Percentiles rank a stretch among this genome's conserved stretches.
phyloP scores from a whole-genome alignment of 306 rosid genomes.

The Carpinus viminea region DNA sequence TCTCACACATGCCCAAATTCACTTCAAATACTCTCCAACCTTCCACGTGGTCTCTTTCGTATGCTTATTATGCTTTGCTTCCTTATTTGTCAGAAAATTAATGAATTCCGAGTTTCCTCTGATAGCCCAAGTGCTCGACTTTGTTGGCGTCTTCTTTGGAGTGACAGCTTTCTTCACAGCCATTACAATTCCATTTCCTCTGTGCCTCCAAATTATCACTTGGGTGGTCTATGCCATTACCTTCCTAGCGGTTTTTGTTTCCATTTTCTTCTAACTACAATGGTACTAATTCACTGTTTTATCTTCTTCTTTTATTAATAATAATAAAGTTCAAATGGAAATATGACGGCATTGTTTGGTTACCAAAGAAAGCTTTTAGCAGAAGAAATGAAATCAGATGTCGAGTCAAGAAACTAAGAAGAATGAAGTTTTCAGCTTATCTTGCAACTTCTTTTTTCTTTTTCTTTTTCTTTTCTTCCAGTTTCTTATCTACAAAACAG shows the following conservation, averaged over 20 bases:
- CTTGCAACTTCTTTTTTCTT: background rate
- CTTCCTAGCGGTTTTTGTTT: background rate
- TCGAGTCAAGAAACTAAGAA: background rate
- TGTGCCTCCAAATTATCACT: background rate
- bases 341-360: background rate
- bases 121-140: background rate
- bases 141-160: background rate
- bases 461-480: background rate
- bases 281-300: too few species aligned
- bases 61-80: background rate
- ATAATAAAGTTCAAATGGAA: too few species aligned
- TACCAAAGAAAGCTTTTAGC: conserved; percentile 9
- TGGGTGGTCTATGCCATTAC: background rate
- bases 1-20: background rate
- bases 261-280: background rate
- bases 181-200: background rate
- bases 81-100: background rate
- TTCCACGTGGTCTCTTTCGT: background rate
- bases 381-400: background rate
- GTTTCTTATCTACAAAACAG: conserved; percentile 8
- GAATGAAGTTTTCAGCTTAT: background rate
- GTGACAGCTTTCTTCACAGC: background rate
- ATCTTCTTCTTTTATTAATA: too few species aligned
- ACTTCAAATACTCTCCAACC: background rate
- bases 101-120: background rate